phyloP scores from a whole-genome alignment of 805 yeast species.

The Ogataea degrootiae region DNA sequence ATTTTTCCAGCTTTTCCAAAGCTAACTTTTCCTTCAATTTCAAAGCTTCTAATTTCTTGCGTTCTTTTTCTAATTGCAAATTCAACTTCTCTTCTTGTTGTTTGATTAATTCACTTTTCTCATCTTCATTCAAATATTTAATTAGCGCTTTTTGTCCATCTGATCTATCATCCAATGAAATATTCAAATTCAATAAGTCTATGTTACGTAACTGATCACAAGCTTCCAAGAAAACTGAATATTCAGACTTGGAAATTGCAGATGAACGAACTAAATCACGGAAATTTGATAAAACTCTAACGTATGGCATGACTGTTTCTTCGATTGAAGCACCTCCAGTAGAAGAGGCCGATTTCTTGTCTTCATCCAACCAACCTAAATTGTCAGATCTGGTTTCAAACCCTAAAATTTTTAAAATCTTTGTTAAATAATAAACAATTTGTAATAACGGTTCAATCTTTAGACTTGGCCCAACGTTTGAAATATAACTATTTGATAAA shows the following conservation, averaged over 20 bases:
- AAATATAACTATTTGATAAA: constrained; percentile 66
- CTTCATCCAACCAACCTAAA: constrained; percentile 72
- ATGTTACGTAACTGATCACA: constrained; percentile 71
- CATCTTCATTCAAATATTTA: constrained; percentile 70
- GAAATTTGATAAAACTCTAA: constrained; percentile 70
- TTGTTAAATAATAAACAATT: constrained; percentile 64
- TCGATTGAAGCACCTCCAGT: constrained; percentile 37
- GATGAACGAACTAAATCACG: constrained; percentile 74
- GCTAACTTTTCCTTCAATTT: constrained; percentile 61
- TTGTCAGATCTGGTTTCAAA: constrained; percentile 64
- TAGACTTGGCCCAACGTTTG: constrained; percentile 44
- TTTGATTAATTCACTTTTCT: constrained; percentile 56
- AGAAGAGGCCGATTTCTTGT: constrained; percentile 11
- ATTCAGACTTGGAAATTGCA: constrained; percentile 60
- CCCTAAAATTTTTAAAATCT: constrained; percentile 69
- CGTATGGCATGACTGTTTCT: constrained; percentile 73
- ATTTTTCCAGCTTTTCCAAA: constrained; percentile 57
- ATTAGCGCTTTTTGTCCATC: constrained; percentile 75
- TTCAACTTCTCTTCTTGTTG: constrained; percentile 58
- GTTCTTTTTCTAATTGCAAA: constrained; percentile 31
- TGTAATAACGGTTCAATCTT: constrained; percentile 64
- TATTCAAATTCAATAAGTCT: constrained; percentile 69
- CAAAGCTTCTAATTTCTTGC: constrained; percentile 55
- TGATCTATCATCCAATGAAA: constrained; percentile 83
- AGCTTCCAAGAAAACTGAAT: constrained; percentile 52